Evolutionary conservation across 192 early-diverging fungal genomes (phyloP).

Genomic region (Coemansia brasiliensis): DNA sequence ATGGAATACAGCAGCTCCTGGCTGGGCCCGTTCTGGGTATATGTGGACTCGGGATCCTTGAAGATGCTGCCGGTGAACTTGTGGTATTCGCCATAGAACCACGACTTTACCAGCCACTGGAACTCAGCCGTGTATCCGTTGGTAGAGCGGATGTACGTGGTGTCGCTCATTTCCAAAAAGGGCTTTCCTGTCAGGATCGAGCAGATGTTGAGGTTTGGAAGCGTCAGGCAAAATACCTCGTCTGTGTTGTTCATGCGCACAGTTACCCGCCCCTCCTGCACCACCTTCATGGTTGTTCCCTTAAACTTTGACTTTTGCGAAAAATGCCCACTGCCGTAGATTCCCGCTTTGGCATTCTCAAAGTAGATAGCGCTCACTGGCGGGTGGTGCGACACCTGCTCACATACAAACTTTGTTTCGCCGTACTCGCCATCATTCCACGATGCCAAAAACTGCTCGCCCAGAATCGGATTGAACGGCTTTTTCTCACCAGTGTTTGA

Average conservation of each 20-base stretch:
- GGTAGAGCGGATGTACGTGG: slow-evolving; percentile 59
- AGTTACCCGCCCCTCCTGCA: slow-evolving; percentile 74
- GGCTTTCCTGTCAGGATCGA: slow-evolving; percentile 68
- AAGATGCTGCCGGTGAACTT: slow-evolving; percentile 66
- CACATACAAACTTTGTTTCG: slow-evolving; percentile 60
- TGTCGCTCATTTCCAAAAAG: slow-evolving; percentile 66
- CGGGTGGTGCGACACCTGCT: slow-evolving; percentile 75
- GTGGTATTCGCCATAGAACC: slow-evolving; percentile 79
- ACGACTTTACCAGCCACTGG: slow-evolving; percentile 72
- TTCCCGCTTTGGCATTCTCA: slow-evolving; percentile 61
- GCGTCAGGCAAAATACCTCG: slow-evolving; percentile 69
- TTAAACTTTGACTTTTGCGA: slow-evolving; percentile 67
- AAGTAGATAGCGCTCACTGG: slow-evolving; percentile 69
- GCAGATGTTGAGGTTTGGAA: slow-evolving; percentile 73
- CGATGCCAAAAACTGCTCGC: slow-evolving; percentile 64
- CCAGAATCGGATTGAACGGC: slow-evolving; percentile 71
- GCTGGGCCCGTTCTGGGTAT: slow-evolving; percentile 15
- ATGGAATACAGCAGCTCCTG: slow-evolving; percentile 48
- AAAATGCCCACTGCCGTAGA: slow-evolving; percentile 63
- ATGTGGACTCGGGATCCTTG: slow-evolving; percentile 29
- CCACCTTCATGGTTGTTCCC: slow-evolving; percentile 72
- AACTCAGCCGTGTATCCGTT: slow-evolving; percentile 61
- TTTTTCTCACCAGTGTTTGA: slow-evolving; percentile 71
- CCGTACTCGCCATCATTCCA: slow-evolving; percentile 60
- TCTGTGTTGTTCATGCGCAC: slow-evolving; percentile 62